Conservation (phyloP, 2,329 filamentous ascomycete species). For the Tolypocladium nubicola region DNA sequence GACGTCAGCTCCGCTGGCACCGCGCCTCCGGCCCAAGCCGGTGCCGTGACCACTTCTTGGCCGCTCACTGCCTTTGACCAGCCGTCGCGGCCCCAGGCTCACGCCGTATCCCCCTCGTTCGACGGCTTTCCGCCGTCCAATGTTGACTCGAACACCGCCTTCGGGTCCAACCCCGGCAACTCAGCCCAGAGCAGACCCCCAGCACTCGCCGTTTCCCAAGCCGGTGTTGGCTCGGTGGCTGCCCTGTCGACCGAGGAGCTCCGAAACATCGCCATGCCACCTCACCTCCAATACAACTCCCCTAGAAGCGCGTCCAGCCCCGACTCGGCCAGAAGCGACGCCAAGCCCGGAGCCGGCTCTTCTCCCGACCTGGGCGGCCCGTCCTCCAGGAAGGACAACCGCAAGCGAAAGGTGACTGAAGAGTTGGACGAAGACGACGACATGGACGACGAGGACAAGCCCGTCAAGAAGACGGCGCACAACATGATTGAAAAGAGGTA, state of each 20-base stretch:
- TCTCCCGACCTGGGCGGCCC: constrained; percentile 46
- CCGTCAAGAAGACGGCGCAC: constrained; percentile 81
- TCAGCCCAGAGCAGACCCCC: constrained; percentile 15
- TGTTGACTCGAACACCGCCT: constrained; percentile 24
- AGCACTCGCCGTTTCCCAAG: constrained; percentile 14
- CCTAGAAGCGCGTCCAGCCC: constrained; percentile 49
- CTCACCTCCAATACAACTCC: constrained; percentile 49
- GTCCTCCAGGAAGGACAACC: constrained; percentile 32
- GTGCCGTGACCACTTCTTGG: constrained; percentile 24
- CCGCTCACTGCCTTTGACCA: constrained; percentile 23
- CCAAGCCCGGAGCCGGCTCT: constrained; percentile 36
- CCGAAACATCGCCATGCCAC: constrained; percentile 54
- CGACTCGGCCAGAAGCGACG: constrained; percentile 39
- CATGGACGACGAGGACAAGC: constrained; percentile 44
- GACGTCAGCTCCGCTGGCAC: constrained; percentile 25
- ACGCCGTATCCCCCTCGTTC: constrained; percentile 17
- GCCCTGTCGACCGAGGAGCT: constrained; percentile 48
- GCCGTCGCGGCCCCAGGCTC: constrained; percentile 9
- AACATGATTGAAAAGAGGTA: constrained; percentile 99
- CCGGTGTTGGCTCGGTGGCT: constrained; percentile 11
- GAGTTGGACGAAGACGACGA: constrained; percentile 44
- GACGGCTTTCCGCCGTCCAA: constrained; percentile 20
- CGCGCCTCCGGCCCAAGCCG: constrained; percentile 20
- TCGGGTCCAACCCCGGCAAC: constrained; percentile 11
- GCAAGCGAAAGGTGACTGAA: constrained; percentile 62